Conservation (phyloP, 768 basidiomycete genomes). For the Tremella yokohamensis region DNA sequence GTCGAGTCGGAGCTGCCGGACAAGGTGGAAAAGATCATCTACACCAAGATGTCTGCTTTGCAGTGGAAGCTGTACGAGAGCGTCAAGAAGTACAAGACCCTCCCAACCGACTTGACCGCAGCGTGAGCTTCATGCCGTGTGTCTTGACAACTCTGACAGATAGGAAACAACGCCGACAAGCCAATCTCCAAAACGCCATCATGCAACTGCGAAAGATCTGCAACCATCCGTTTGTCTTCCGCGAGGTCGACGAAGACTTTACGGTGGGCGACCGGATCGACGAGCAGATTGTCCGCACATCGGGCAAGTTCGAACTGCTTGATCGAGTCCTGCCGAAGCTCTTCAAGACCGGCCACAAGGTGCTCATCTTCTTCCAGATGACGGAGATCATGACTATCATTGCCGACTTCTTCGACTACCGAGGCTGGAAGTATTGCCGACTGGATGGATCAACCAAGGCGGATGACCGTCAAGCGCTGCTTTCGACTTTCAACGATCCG, state of each 20-base stretch:
- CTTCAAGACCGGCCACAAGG: slow-evolving; percentile 84
- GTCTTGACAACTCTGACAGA: background rate
- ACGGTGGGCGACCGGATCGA: slow-evolving; percentile 77
- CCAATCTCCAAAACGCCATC: slow-evolving; percentile 68
- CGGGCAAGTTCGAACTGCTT: slow-evolving; percentile 91
- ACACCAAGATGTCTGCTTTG: slow-evolving; percentile 87
- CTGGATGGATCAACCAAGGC: slow-evolving; percentile 96
- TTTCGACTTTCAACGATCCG: slow-evolving; percentile 82
- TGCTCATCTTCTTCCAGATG: slow-evolving; percentile 99
- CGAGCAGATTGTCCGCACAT: slow-evolving; percentile 75
- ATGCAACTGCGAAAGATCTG: slow-evolving; percentile 99
- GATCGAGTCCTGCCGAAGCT: slow-evolving; percentile 91
- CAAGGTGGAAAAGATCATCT: slow-evolving; percentile 97
- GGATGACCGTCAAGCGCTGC: slow-evolving; percentile 83
- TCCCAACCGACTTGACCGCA: slow-evolving; percentile 62
- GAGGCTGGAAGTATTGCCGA: slow-evolving; percentile 80
- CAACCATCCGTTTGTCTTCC: slow-evolving; percentile 95
- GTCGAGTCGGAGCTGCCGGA: slow-evolving; percentile 93
- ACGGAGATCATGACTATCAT: slow-evolving; percentile 98
- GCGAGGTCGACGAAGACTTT: slow-evolving; percentile 90
- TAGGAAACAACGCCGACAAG: slow-evolving; percentile 30
- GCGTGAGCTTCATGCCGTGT: slow-evolving; percentile 28
- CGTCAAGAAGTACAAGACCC: slow-evolving; percentile 97
- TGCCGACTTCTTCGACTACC: slow-evolving; percentile 88
- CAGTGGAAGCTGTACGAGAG: slow-evolving; percentile 92